Conservation (phyloP, 768 basidiomycete genomes). For the Pleurotus djamor region DNA sequence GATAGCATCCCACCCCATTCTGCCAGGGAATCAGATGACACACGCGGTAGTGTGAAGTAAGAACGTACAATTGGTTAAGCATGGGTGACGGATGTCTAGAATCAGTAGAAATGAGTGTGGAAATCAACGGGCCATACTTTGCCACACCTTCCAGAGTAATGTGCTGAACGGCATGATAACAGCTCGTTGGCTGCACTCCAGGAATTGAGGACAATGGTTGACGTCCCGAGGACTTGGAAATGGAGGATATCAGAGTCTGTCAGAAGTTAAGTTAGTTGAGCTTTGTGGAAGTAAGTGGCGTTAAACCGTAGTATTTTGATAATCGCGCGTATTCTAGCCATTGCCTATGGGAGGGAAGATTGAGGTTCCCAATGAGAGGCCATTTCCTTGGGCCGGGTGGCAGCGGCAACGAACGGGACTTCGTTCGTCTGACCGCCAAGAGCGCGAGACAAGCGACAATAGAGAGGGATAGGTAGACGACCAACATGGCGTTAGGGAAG, state of each 20-base stretch:
- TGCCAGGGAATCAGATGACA: slow-evolving; percentile 10
- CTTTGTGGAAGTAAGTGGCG: no score
- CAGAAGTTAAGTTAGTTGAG: neutral
- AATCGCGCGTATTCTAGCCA: slow-evolving; percentile 18
- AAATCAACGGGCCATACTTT: neutral
- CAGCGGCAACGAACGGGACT: slow-evolving; percentile 7
- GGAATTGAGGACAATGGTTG: slow-evolving; percentile 34
- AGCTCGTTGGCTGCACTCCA: slow-evolving; percentile 32
- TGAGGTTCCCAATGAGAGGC: slow-evolving; percentile 21
- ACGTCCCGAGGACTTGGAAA: slow-evolving; percentile 23
- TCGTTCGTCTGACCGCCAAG: no score
- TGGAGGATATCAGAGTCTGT: slow-evolving; percentile 28
- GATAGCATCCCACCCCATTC: slow-evolving; percentile 40
- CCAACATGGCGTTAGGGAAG: no score
- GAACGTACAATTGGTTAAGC: slow-evolving; percentile 21
- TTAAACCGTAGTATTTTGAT: slow-evolving; percentile 15
- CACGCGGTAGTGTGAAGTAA: neutral
- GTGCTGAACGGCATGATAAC: slow-evolving; percentile 34
- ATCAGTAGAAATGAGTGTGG: neutral
- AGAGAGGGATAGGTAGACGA: no score
- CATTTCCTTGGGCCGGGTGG: slow-evolving; percentile 23
- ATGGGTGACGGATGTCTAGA: slow-evolving; percentile 23
- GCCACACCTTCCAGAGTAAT: slow-evolving; percentile 36
- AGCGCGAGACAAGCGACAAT: no score
- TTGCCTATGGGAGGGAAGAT: slow-evolving; percentile 14